A percentile compares a stretch with the other conserved stretches of the same genome.
Evolutionary conservation across 768 basidiomycete genomes (phyloP).

Genomic region (Leucogyrophana mollusca): DNA sequence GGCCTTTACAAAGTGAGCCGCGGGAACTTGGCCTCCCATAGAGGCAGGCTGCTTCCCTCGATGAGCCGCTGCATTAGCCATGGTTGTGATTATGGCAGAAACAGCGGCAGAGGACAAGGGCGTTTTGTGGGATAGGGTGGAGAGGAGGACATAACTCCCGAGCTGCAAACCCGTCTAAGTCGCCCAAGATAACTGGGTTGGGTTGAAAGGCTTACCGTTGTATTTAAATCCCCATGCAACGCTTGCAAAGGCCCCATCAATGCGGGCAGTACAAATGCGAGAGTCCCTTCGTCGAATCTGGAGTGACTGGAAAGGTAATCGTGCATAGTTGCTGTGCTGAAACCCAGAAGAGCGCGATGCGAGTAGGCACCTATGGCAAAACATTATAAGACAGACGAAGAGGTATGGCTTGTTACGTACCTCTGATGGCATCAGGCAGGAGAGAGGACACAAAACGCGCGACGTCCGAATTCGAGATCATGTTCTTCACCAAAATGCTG

Average conservation of each 20-base stretch:
- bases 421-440: slow-evolving; percentile 57
- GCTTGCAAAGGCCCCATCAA: slow-evolving; percentile 55
- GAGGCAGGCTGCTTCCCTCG: slow-evolving; percentile 15
- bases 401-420: slow-evolving; percentile 19
- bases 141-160: slow-evolving; percentile 71
- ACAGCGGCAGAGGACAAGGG: slow-evolving; percentile 57
- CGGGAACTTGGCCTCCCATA: slow-evolving; percentile 35
- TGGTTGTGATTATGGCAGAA: slow-evolving; percentile 52
- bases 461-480: slow-evolving; percentile 68
- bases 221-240: slow-evolving; percentile 44
- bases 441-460: slow-evolving; percentile 70
- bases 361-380: slow-evolving; percentile 29
- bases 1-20: slow-evolving; percentile 64
- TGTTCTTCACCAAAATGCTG: slow-evolving; percentile 68
- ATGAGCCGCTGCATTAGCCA: slow-evolving; percentile 46
- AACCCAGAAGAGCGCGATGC: slow-evolving; percentile 78
- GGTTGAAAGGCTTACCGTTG: slow-evolving; percentile 49
- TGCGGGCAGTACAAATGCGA: slow-evolving; percentile 66
- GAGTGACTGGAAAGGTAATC: slow-evolving; percentile 70
- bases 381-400: slow-evolving; percentile 11
- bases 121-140: slow-evolving; percentile 66
- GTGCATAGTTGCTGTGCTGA: slow-evolving; percentile 77
- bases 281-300: slow-evolving; percentile 59
- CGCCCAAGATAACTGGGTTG: too few species aligned
- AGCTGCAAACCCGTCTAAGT: slow-evolving; percentile 41